Evolutionary conservation across 108 stramenopile species (phyloP).

Genomic region (Cyclotella sp.): DNA sequence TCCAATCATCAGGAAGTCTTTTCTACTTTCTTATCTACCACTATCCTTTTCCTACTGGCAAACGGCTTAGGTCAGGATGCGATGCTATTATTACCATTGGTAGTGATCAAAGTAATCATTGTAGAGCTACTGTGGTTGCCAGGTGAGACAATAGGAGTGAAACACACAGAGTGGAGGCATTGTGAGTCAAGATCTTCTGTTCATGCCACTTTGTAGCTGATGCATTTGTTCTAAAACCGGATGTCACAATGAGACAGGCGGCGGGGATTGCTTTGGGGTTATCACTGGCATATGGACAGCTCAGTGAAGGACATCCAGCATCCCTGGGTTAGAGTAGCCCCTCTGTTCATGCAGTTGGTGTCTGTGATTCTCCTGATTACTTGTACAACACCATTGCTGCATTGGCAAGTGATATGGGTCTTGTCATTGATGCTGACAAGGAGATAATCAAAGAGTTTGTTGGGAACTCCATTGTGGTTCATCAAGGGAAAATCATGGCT

Average conservation of each 20-base stretch:
- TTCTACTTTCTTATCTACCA: too few relatives aligned
- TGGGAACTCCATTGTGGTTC: conserved; percentile 60
- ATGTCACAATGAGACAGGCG: conserved; percentile 10
- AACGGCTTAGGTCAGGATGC: conserved; percentile 67
- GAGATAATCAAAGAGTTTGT: conserved; percentile 61
- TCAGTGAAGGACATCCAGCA: conserved; percentile 26
- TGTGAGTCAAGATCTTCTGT: conserved; percentile 5
- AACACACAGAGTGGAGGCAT: conserved; percentile 93
- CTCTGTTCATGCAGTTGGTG: conserved; percentile 82
- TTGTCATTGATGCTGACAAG: conserved; percentile 32
- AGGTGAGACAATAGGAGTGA: too few relatives aligned
- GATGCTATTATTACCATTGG: conserved; percentile 87
- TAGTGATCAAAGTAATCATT: conserved; percentile 91
- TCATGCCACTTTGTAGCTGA: not conserved
- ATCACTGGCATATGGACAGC: conserved; percentile 54
- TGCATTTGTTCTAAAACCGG: not conserved
- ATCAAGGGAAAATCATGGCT: conserved; percentile 84
- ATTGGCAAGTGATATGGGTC: conserved; percentile 81
- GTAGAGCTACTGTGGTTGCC: conserved; percentile 88
- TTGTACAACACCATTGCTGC: conserved; percentile 73
- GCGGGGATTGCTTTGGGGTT: conserved; percentile 82
- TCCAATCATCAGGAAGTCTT: too few relatives aligned
- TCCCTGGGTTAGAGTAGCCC: conserved; percentile 33
- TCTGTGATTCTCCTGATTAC: conserved; percentile 91
- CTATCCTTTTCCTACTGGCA: conserved; percentile 87